Conservation (phyloP, 768 basidiomycete genomes). For the Porpolomopsis calyptriformis region DNA sequence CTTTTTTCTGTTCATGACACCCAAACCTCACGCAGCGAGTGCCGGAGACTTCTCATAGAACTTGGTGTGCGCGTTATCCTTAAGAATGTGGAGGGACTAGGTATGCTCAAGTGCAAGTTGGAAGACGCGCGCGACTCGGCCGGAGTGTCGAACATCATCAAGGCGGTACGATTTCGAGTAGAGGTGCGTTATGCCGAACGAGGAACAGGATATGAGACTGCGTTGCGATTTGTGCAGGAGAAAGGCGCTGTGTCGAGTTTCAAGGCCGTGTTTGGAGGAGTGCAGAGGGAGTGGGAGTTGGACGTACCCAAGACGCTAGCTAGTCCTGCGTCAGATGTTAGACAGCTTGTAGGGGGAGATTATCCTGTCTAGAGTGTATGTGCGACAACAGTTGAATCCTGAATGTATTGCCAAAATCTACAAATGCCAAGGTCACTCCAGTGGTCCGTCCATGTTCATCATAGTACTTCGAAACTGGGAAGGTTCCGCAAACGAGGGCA, state of each 20-base stretch:
- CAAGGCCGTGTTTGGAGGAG: conserved; percentile 55
- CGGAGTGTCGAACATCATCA: conserved; percentile 44
- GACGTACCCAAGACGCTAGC: conserved; percentile 20
- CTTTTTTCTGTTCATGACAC: conserved; percentile 51
- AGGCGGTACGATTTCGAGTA: conserved; percentile 73
- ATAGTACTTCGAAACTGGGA: conserved; percentile 24
- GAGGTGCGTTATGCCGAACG: conserved; percentile 39
- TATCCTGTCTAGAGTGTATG: neutral
- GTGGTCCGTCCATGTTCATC: conserved; percentile 22
- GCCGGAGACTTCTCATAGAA: conserved; percentile 58
- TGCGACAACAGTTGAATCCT: too few relatives aligned
- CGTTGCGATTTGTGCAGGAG: conserved; percentile 65
- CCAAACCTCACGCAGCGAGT: conserved; percentile 61
- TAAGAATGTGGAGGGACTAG: conserved; percentile 50
- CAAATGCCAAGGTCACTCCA: neutral
- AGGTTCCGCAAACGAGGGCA: conserved; percentile 8
- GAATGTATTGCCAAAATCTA: neutral
- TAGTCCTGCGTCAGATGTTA: neutral
- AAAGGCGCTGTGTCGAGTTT: conserved; percentile 81
- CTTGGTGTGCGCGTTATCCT: conserved; percentile 62
- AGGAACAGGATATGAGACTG: conserved; percentile 34
- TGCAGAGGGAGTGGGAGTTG: conserved; percentile 64
- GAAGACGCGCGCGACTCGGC: conserved; percentile 53
- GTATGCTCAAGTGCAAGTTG: conserved; percentile 66
- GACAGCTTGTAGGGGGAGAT: neutral